phyloP scores from a whole-genome alignment of 2,329 filamentous ascomycete genomes.

The Peltaster fructicola region DNA sequence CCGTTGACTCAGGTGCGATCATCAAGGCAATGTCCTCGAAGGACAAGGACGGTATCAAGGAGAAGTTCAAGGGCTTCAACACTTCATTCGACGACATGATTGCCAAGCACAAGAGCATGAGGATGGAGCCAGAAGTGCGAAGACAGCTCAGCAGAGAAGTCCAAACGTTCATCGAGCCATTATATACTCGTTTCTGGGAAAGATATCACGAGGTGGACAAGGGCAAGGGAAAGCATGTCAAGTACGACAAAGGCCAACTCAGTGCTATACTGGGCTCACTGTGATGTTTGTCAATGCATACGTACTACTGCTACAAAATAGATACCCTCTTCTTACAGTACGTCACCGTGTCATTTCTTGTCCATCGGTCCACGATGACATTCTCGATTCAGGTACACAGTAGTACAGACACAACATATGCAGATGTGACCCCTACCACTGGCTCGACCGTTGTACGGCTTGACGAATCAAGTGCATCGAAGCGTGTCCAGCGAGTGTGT shows the following conservation, averaged over 20 bases:
- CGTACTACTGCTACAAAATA: background rate
- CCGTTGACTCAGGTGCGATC: constrained; percentile 61
- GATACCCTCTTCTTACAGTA: too few species aligned
- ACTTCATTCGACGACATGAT: constrained; percentile 78
- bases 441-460: too few species aligned
- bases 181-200: constrained; percentile 93
- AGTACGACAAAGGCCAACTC: constrained; percentile 79
- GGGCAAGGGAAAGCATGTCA: constrained; percentile 94
- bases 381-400: too few species aligned
- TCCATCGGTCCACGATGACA: too few species aligned
- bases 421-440: too few species aligned
- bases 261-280: constrained; percentile 36
- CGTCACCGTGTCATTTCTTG: too few species aligned
- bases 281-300: background rate
- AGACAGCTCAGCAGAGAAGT: constrained; percentile 66
- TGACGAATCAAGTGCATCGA: too few species aligned
- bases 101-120: constrained; percentile 59
- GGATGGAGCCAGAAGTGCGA: constrained; percentile 82
- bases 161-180: constrained; percentile 76
- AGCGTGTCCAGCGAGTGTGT: too few species aligned
- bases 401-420: too few species aligned
- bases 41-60: constrained; percentile 90
- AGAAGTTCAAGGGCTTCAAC: constrained; percentile 90
- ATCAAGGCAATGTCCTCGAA: constrained; percentile 72
- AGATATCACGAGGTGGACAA: constrained; percentile 95